These are phyloP conservation scores for Diaporthe capsici DNA, from an alignment of 2,329 filamentous ascomycete genomes.

Conservation along the genomic window DNA sequence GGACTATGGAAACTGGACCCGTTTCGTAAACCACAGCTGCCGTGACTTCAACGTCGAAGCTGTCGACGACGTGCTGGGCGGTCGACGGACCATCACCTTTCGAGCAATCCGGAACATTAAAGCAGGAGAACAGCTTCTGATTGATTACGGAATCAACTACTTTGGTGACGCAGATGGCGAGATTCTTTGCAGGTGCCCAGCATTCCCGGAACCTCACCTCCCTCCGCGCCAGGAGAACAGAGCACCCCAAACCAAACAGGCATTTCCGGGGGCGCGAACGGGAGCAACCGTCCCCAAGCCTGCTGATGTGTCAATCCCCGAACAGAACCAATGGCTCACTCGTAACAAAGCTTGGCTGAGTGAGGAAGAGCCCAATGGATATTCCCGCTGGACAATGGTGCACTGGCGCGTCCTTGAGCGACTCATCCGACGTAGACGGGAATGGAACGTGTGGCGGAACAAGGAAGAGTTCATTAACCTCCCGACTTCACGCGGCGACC, in stretches of 20 bases:
- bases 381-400: not conserved
- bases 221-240: not conserved
- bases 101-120: not conserved
- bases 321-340: not conserved
- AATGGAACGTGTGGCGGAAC: not conserved
- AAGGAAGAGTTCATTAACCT: not conserved
- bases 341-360: not conserved
- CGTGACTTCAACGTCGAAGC: not conserved
- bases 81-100: not conserved
- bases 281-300: too few relatives aligned
- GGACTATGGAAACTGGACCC: constrained; percentile 33
- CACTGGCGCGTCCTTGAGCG: constrained; percentile 17
- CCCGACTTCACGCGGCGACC: not conserved
- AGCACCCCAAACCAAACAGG: not conserved
- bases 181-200: not conserved
- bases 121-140: not conserved
- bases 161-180: not conserved
- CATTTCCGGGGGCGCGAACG: not conserved
- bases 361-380: not conserved
- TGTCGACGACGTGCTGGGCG: not conserved
- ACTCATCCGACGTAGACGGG: not conserved
- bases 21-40: constrained; percentile 29
- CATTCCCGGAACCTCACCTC: not conserved
- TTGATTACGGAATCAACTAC: constrained; percentile 1
- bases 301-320: not conserved